Evolutionary conservation across 768 basidiomycete genomes (phyloP).

Genomic region (Amanita phalloides): DNA sequence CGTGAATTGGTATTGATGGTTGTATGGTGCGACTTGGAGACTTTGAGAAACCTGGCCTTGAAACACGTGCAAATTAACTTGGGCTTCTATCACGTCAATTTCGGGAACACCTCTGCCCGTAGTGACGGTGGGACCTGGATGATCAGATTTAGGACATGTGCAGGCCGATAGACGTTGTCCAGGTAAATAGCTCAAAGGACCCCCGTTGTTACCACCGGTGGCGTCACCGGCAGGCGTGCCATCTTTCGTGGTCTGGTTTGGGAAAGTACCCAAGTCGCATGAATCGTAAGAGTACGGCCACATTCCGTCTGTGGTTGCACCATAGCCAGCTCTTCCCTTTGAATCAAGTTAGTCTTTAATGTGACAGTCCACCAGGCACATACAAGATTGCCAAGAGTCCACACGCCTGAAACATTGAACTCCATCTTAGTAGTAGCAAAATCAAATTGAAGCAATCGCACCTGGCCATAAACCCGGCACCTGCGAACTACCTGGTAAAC

Average conservation of each 20-base stretch:
- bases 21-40: constrained; percentile 72
- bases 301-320: constrained; percentile 80
- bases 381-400: constrained; percentile 72
- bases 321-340: constrained; percentile 81
- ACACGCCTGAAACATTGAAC: constrained; percentile 30
- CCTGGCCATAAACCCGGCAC: constrained; percentile 84
- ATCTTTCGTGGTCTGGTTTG: constrained; percentile 60
- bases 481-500: constrained; percentile 52
- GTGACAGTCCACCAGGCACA: constrained; percentile 10
- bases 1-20: constrained; percentile 54
- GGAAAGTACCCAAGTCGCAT: constrained; percentile 83
- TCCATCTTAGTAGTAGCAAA: background rate
- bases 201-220: constrained; percentile 40
- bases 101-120: constrained; percentile 80
- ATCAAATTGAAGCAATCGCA: constrained; percentile 15
- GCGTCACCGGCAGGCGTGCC: constrained; percentile 47
- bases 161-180: constrained; percentile 85
- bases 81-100: constrained; percentile 87
- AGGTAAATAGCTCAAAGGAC: constrained; percentile 62
- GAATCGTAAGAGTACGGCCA: constrained; percentile 80
- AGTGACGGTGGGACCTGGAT: constrained; percentile 70
- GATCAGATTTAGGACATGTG: constrained; percentile 77
- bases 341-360: constrained; percentile 11
- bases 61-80: constrained; percentile 42
- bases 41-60: constrained; percentile 71